phyloP scores from a whole-genome alignment of 1,284 basidiomycete species.

The Apiotrichum siamense region DNA sequence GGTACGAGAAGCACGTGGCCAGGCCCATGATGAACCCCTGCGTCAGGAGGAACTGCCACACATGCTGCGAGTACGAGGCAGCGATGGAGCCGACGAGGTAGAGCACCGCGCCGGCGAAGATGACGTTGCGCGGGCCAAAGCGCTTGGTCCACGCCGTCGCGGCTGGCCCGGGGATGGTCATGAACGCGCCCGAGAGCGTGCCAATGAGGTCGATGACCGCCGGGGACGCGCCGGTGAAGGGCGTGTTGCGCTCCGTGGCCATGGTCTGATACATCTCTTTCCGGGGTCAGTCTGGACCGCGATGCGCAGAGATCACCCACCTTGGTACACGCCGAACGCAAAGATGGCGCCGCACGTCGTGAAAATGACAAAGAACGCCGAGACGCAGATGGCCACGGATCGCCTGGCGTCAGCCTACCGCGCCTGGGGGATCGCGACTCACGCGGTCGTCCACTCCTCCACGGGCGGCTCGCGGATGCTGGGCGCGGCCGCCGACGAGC shows the following conservation, averaged over 20 bases:
- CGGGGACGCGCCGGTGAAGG: conserved; percentile 23
- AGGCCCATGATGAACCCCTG: conserved; percentile 29
- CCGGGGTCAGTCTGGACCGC: too few species aligned
- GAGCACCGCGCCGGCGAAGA: conserved; percentile 19
- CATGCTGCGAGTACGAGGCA: conserved; percentile 17
- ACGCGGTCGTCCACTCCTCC: background rate
- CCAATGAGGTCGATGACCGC: conserved; percentile 31
- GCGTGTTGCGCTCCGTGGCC: conserved; percentile 16
- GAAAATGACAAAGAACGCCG: conserved; percentile 21
- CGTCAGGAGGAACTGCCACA: conserved; percentile 33
- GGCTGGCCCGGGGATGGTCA: conserved; percentile 26
- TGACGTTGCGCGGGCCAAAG: conserved; percentile 19
- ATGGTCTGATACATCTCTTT: conserved; percentile 31
- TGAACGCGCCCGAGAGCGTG: conserved; percentile 28
- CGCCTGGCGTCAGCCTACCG: conserved; percentile 8
- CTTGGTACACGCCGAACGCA: conserved; percentile 33
- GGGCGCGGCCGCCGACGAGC: background rate
- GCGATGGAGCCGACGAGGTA: conserved; percentile 18
- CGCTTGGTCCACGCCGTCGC: conserved; percentile 23
- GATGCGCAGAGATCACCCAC: too few species aligned
- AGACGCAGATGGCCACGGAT: conserved; percentile 13
- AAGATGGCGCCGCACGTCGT: conserved; percentile 31
- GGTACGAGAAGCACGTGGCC: conserved; percentile 29
- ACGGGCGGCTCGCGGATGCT: background rate
- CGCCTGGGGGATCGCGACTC: background rate